Evolutionary conservation across 2,329 filamentous ascomycete species (phyloP).

Genomic region (Fusarium compactum): DNA sequence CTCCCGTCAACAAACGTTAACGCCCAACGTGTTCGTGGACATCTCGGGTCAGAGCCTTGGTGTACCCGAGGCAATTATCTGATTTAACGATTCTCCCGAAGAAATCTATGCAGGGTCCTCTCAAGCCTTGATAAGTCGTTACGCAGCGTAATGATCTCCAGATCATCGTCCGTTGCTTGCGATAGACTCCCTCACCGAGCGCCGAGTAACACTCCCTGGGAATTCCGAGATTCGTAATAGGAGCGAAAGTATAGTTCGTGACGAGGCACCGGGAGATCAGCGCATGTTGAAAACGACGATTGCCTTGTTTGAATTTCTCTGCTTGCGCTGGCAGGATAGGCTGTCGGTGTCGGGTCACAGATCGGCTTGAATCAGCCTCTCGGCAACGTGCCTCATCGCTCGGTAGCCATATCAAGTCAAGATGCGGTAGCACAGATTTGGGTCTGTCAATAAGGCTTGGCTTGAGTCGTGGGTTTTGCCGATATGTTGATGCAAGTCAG

Average conservation of each 20-base stretch:
- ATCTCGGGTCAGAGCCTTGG: constrained; percentile 8
- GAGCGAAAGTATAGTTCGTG: background rate
- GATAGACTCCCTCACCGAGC: constrained; percentile 10
- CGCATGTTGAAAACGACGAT: constrained; percentile 6
- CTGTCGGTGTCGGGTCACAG: constrained; percentile 7
- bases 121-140: constrained; percentile 11
- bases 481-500: constrained; percentile 20
- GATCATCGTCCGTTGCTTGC: constrained; percentile 24
- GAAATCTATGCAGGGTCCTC: constrained; percentile 2
- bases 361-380: constrained; percentile 12
- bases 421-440: constrained; percentile 12
- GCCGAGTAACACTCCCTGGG: constrained; percentile 6
- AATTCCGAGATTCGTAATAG: background rate
- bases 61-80: constrained; percentile 10
- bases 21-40: constrained; percentile 28
- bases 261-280: background rate
- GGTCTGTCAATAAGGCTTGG: constrained; percentile 5
- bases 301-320: constrained; percentile 16
- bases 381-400: constrained; percentile 22
- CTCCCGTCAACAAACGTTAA: constrained; percentile 17
- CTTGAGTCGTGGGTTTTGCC: background rate
- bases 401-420: constrained; percentile 21
- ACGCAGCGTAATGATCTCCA: constrained; percentile 34
- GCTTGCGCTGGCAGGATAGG: constrained; percentile 7
- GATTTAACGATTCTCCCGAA: constrained; percentile 17